Conservation (phyloP, 768 basidiomycete genomes). For the Gymnopilus junonius region DNA sequence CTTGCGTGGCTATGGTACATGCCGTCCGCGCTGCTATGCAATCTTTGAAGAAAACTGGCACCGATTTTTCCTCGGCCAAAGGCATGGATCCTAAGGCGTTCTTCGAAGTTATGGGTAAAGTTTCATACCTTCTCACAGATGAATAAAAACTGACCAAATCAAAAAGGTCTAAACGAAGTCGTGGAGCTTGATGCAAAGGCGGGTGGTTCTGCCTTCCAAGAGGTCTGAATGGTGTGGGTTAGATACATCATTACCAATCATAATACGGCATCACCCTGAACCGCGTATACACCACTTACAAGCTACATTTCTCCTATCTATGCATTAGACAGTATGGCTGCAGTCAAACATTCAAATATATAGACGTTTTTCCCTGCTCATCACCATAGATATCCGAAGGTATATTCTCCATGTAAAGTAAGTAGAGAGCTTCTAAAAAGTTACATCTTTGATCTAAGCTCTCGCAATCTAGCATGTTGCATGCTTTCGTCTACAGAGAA, state of each 20-base stretch:
- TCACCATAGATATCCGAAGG: neutral
- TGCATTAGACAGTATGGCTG: neutral
- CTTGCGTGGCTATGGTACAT: constrained; percentile 77
- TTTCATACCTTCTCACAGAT: neutral
- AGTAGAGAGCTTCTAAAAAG: neutral
- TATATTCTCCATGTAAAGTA: neutral
- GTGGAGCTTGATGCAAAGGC: constrained; percentile 58
- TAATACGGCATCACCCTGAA: neutral
- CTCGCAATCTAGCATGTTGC: constrained; percentile 35
- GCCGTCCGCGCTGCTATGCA: constrained; percentile 81
- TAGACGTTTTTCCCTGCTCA: neutral
- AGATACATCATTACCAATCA: neutral
- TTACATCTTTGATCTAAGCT: constrained; percentile 33
- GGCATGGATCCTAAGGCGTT: constrained; percentile 82
- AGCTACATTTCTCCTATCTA: neutral
- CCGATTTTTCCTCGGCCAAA: constrained; percentile 60
- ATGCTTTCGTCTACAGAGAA: constrained; percentile 38
- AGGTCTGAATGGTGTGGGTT: constrained; percentile 42
- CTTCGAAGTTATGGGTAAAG: constrained; percentile 76
- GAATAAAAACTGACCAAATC: neutral
- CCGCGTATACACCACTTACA: neutral
- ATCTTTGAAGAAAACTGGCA: constrained; percentile 76
- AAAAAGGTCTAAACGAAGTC: constrained; percentile 55
- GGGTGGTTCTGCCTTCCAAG: constrained; percentile 62
- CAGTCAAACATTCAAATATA: neutral